Base-by-base conservation (phyloP, 208 protist species). In the Novymonas esmeraldas region DNA sequence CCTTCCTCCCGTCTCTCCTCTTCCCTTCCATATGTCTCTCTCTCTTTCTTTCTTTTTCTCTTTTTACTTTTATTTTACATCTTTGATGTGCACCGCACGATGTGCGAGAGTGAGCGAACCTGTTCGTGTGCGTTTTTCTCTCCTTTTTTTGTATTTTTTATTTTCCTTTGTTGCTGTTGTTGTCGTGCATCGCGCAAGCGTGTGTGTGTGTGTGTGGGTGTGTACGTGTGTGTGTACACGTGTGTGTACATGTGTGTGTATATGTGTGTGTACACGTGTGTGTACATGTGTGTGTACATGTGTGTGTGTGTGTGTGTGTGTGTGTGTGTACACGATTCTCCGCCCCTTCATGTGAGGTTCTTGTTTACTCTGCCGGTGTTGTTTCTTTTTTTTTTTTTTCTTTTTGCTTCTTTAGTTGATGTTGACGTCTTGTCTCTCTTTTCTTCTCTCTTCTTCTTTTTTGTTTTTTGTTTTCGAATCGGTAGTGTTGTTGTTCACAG, bases 201-300 rank as follows among this genome's bases (percentile, higher is more conserved):
- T n/a, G n/a, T n/a, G n/a, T n/a, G n/a, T 65, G 6, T 55, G 48
- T 64, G 71, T 50, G 39, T 50, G 34, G 34, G 71, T 52, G 18
- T 52, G 42, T 41, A 26, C 22, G 41, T 39, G 45, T 61, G 24
- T 61, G 14, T 46, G 24, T n/a, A 58, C 34, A 22, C 26, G 11
- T 65, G 6, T 55, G 48, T 64, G 71, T 50, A 61, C 34, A 28
- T 52, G 71, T 52, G 18, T 52, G 42, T 41, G 22, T 38, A 41
- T 39, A 42, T 61, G 24, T 61, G 14, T 46, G 24, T n/a, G 36
- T 31, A 22, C 26, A 61, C 34, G 34, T 52, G 71, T 52, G 18
- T 52, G 42, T 41, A 26, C 22, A 41, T 39, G 45, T 61, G 24
- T 61, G 14, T 46, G 24, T n/a, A 58, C 34, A 22, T 18, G 11